Evolutionary conservation across 2,329 filamentous ascomycete species (phyloP).

Genomic region (Zymoseptoria tritici): DNA sequence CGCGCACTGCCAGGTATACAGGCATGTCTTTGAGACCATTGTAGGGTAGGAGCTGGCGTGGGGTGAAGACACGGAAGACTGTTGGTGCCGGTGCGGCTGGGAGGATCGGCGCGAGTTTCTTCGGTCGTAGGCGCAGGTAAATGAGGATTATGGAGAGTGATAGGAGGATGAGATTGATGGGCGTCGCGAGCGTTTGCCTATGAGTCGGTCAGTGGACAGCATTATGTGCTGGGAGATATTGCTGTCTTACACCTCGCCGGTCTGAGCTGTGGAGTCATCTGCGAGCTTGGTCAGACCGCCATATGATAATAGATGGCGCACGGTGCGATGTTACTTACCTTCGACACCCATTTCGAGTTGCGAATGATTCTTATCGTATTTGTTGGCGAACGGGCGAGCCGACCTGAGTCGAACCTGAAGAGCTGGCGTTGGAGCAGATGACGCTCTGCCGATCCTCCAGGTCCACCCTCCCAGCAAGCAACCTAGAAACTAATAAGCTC

Average conservation of each 20-base stretch:
- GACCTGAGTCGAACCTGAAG: not conserved
- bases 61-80: slow-evolving; percentile 80
- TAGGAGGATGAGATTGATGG: slow-evolving; percentile 55
- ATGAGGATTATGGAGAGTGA: slow-evolving; percentile 50
- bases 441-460: not conserved
- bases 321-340: not conserved
- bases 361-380: not conserved
- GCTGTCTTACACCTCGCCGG: slow-evolving; percentile 8
- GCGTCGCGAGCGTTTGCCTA: slow-evolving; percentile 49
- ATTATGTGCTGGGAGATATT: slow-evolving; percentile 6
- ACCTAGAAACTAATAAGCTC: no score
- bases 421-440: not conserved
- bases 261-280: slow-evolving; percentile 4
- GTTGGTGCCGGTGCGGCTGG: slow-evolving; percentile 58
- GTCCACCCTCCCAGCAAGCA: no score
- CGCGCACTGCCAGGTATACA: slow-evolving; percentile 86
- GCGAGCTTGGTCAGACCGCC: not conserved
- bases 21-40: slow-evolving; percentile 67
- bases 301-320: not conserved
- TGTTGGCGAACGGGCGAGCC: not conserved
- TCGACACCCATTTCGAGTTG: not conserved
- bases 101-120: slow-evolving; percentile 39
- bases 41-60: slow-evolving; percentile 73
- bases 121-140: slow-evolving; percentile 53
- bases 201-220: not conserved